Evolutionary conservation across 2,329 filamentous ascomycete genomes (phyloP).

Genomic region (Neurospora sp.): DNA sequence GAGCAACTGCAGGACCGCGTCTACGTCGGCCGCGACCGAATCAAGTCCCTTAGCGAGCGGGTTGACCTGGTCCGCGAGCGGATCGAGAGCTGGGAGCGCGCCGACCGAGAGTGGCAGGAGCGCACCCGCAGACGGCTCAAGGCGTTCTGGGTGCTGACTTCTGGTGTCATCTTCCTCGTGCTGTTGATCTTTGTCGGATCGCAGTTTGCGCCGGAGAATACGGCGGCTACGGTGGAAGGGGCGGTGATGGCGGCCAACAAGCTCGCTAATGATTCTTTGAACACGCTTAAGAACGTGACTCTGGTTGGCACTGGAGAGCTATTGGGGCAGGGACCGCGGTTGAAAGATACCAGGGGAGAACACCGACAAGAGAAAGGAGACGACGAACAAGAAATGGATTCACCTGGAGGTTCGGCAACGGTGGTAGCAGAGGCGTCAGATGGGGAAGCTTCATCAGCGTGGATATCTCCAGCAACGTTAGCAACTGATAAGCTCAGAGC

Average conservation of each 20-base stretch:
- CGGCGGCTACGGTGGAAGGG: slow-evolving; percentile 6
- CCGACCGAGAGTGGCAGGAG: slow-evolving; percentile 59
- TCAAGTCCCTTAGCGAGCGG: slow-evolving; percentile 49
- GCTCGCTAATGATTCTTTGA: slow-evolving; percentile 9
- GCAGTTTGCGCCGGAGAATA: slow-evolving; percentile 21
- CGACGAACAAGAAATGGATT: slow-evolving; percentile 5
- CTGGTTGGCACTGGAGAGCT: not conserved
- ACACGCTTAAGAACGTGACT: slow-evolving; percentile 5
- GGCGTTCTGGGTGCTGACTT: slow-evolving; percentile 53
- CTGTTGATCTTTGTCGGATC: slow-evolving; percentile 32
- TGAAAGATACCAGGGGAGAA: slow-evolving; percentile 6
- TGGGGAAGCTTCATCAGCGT: slow-evolving; percentile 1
- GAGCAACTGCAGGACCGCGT: slow-evolving; percentile 53
- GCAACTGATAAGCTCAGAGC: slow-evolving; percentile 27
- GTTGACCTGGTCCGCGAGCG: slow-evolving; percentile 54
- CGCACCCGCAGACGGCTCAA: slow-evolving; percentile 54
- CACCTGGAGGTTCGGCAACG: not conserved
- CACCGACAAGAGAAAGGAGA: slow-evolving; percentile 18
- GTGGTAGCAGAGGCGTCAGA: not conserved
- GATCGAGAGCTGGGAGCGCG: slow-evolving; percentile 58
- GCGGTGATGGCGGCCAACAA: not conserved
- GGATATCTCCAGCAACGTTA: not conserved
- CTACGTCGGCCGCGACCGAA: slow-evolving; percentile 46
- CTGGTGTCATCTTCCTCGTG: slow-evolving; percentile 36
- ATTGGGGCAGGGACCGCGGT: not conserved